Base-by-base conservation (phyloP, 164 flowering plant species). In the Cinnamomum chago region DNA sequence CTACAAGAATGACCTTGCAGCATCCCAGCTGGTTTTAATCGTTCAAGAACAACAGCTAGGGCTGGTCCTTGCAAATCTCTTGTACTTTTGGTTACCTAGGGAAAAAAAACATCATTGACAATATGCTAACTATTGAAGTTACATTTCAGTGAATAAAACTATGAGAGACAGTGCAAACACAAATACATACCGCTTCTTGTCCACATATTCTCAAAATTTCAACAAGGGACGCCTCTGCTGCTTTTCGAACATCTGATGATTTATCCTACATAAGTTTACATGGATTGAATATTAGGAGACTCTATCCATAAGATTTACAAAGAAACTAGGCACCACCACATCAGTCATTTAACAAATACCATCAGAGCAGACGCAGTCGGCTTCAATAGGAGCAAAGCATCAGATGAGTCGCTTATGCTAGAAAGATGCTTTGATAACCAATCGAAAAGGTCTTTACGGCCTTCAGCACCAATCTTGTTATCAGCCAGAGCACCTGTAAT, bases 201-300 rank as follows among this genome's bases (percentile, higher is more conserved):
- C 97, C 95, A 81, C 91, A 84, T 64, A 89, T 92, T 85, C 92
- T 90, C 76, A 96, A 35, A 68, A 96, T 85, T 82, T 94, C 99
- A 74, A 75, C 75, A 71, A 96, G 76, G 82, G 93, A 92, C 40
- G 87, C 81, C 84, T 96, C 99, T n/a, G 99, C 97, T 67, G 99
- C 95, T 84, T 96, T 96, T 24, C 99, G 92, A 76, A 96, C 97
- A 83, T 96, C 99, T 14, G 94, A 85, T 35, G 98, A 92, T 84
- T 96, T 96, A 77, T 96, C 99, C 99, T 96, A 78, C 51, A 52
- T 25, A 72, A 35, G 27, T 30, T 40, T 22, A 27, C 62, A 70
- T 13, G 40, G 58, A 18, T 18, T 12, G 9, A 52, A 62, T 33
- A 18, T 40, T n/a, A 47, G 18, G 17, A 15, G 10, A 7, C 50